phyloP scores from a whole-genome alignment of 75 land plant species.

The Azolla pinnata region DNA sequence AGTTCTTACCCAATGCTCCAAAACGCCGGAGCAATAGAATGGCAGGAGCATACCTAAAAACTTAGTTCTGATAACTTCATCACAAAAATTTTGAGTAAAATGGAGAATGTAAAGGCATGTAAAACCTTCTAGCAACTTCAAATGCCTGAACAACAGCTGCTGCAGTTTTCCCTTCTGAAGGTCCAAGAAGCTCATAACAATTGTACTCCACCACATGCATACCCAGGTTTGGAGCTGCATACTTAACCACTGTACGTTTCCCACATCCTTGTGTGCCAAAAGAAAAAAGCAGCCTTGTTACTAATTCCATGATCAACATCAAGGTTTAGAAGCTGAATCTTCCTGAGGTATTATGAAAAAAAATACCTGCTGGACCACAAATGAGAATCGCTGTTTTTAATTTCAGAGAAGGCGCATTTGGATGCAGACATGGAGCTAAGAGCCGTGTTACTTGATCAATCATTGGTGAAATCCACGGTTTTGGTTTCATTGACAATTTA shows the following conservation, averaged over 20 bases:
- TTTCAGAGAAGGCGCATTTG: slow-evolving; percentile 48
- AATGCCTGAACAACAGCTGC: slow-evolving; percentile 57
- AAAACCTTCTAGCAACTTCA: slow-evolving; percentile 55
- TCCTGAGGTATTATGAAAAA: neutral
- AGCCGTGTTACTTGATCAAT: slow-evolving; percentile 48
- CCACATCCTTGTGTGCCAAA: slow-evolving; percentile 51
- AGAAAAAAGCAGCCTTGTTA: neutral
- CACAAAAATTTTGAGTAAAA: too few species aligned
- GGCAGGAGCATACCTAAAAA: slow-evolving; percentile 67
- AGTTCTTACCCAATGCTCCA: slow-evolving; percentile 50
- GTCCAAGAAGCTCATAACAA: slow-evolving; percentile 66
- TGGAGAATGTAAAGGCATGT: too few species aligned
- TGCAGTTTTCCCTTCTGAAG: slow-evolving; percentile 63
- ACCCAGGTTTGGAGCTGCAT: slow-evolving; percentile 55
- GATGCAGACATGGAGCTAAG: slow-evolving; percentile 56
- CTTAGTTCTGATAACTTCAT: too few species aligned
- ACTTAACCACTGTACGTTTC: slow-evolving; percentile 58
- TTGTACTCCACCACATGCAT: slow-evolving; percentile 77
- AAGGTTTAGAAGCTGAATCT: too few species aligned
- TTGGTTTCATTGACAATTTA: neutral
- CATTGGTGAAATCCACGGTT: neutral
- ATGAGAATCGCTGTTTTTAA: slow-evolving; percentile 59
- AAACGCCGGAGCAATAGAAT: slow-evolving; percentile 69
- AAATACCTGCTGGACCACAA: slow-evolving; percentile 54
- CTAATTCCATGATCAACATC: too few species aligned